A percentile compares a stretch with the other conserved stretches of the same genome.
Evolutionary conservation across 2,329 filamentous ascomycete genomes (phyloP).

Genomic region (Penicillium vulpinum): DNA sequence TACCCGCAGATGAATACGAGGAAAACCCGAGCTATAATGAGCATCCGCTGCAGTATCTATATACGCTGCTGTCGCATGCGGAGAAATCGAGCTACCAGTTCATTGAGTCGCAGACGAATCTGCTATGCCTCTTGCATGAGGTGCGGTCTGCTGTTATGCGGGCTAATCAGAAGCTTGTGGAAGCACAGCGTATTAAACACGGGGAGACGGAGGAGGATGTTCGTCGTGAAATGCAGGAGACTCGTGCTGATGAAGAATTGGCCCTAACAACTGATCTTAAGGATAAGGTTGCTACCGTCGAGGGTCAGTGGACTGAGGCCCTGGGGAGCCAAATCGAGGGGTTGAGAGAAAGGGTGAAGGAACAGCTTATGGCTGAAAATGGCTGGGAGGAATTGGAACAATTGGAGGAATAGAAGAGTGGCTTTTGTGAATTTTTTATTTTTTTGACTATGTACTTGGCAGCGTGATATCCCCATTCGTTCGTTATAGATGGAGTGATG

Average conservation of each 20-base stretch:
- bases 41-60: constrained; percentile 88
- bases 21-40: constrained; percentile 81
- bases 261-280: constrained; percentile 82
- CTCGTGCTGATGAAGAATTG: constrained; percentile 66
- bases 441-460: constrained; percentile 12
- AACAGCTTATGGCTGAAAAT: constrained; percentile 72
- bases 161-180: constrained; percentile 66
- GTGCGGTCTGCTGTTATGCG: constrained; percentile 76
- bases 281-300: constrained; percentile 87
- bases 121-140: constrained; percentile 86
- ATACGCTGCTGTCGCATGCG: constrained; percentile 78
- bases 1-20: constrained; percentile 72
- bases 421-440: constrained; percentile 2
- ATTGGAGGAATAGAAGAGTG: constrained; percentile 43
- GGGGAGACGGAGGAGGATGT: constrained; percentile 46
- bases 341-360: constrained; percentile 72
- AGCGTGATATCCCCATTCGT: constrained; percentile 26
- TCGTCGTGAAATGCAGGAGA: constrained; percentile 54
- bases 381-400: constrained; percentile 82
- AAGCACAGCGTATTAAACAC: constrained; percentile 60
- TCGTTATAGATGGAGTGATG: constrained; percentile 19
- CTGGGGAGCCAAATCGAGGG: constrained; percentile 74
- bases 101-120: constrained; percentile 90
- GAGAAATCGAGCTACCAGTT: constrained; percentile 95
- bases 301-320: constrained; percentile 86